Percentiles rank a stretch among this genome's conserved stretches.
These are phyloP conservation scores for Aspergillus texensis DNA, from an alignment of 2,329 filamentous ascomycete genomes.

Conservation along the genomic window DNA sequence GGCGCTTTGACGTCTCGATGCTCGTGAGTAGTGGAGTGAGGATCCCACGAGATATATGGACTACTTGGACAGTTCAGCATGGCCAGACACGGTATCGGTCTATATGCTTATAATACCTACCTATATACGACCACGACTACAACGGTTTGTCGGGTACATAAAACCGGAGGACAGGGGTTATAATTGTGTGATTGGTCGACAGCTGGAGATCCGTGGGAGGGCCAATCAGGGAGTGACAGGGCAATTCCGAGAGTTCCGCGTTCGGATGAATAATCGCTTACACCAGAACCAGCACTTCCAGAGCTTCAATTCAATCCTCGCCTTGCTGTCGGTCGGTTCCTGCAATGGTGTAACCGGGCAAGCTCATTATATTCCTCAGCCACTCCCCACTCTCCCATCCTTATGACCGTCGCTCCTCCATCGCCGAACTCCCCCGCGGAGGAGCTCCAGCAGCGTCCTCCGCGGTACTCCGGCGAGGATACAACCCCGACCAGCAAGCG, in stretches of 20 bases:
- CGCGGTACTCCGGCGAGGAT: conserved; percentile 78
- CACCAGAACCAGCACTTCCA: background rate
- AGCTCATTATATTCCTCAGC: background rate
- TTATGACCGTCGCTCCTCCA: conserved; percentile 5
- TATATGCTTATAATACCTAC: background rate
- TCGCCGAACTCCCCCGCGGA: conserved; percentile 21
- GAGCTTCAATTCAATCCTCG: no score
- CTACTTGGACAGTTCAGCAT: background rate
- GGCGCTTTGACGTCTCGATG: background rate
- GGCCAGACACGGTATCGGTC: background rate
- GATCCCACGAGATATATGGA: background rate
- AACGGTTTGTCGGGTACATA: no score
- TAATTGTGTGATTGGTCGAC: background rate
- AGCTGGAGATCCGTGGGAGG: background rate
- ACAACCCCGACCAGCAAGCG: conserved; percentile 77
- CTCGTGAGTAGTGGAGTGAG: background rate
- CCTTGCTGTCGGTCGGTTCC: background rate
- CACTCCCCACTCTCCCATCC: background rate
- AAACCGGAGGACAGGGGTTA: background rate
- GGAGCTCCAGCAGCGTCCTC: conserved; percentile 32
- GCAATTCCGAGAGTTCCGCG: background rate
- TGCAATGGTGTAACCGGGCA: background rate
- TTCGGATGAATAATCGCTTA: conserved; percentile 5
- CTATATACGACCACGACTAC: background rate
- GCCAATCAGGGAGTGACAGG: background rate